Evolutionary conservation across 257 asterid species (phyloP).

Genomic region (Nicotiana noctiflora): DNA sequence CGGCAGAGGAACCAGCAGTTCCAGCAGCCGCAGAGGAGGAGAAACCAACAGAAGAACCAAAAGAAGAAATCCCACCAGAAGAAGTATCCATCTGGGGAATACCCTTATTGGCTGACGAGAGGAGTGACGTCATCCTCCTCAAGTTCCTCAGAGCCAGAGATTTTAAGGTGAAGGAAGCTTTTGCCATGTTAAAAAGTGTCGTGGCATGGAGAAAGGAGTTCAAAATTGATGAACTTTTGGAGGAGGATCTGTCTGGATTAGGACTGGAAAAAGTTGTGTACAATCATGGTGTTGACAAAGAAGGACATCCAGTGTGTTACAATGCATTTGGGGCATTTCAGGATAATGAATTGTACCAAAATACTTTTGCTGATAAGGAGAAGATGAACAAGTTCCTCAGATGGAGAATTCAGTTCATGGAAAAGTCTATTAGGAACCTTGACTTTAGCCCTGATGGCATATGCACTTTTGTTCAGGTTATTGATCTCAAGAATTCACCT

Average conservation of each 20-base stretch:
- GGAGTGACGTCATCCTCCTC: slow-evolving; percentile 53
- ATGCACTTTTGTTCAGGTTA: slow-evolving; percentile 58
- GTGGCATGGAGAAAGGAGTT: slow-evolving; percentile 63
- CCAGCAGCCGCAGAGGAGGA: slow-evolving; percentile 10
- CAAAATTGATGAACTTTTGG: slow-evolving; percentile 40
- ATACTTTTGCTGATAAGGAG: slow-evolving; percentile 54
- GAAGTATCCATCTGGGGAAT: slow-evolving; percentile 67
- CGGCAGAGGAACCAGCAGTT: slow-evolving; percentile 18
- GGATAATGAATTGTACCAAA: slow-evolving; percentile 59
- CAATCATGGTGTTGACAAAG: slow-evolving; percentile 51
- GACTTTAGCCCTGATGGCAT: slow-evolving; percentile 58
- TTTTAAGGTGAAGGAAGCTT: slow-evolving; percentile 62
- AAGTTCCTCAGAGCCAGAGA: slow-evolving; percentile 71
- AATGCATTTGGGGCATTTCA: slow-evolving; percentile 69
- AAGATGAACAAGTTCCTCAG: slow-evolving; percentile 52
- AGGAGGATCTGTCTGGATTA: slow-evolving; percentile 29
- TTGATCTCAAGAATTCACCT: slow-evolving; percentile 65
- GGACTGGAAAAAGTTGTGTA: slow-evolving; percentile 53
- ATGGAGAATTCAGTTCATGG: slow-evolving; percentile 60
- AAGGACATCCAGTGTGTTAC: slow-evolving; percentile 62
- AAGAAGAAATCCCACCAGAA: slow-evolving; percentile 42
- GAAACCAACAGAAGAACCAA: slow-evolving; percentile 13
- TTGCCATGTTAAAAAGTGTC: slow-evolving; percentile 54
- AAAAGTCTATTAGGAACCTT: slow-evolving; percentile 59
- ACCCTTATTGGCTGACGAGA: slow-evolving; percentile 49